A percentile compares a stretch with the other conserved stretches of the same genome.
phyloP scores from a whole-genome alignment of 257 asterid species.

The Petunia axillaris region DNA sequence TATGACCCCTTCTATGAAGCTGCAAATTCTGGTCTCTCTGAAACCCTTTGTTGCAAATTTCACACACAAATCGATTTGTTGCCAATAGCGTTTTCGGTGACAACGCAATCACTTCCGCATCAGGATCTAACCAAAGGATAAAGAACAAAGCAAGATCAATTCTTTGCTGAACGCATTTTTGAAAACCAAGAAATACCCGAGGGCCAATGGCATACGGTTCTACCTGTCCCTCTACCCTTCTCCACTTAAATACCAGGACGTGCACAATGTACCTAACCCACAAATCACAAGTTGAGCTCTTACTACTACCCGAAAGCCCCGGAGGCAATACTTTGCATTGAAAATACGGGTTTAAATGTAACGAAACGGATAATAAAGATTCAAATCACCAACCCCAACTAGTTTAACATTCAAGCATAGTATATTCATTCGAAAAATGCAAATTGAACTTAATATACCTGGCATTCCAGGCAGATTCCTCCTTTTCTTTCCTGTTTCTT shows the following conservation, averaged over 20 bases:
- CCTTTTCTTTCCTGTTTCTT: constrained; percentile 60
- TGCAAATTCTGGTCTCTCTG: constrained; percentile 91
- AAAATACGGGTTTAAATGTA: not conserved
- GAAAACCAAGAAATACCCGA: too few species aligned
- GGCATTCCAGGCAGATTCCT: constrained; percentile 96
- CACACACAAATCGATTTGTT: constrained; percentile 81
- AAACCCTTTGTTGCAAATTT: constrained; percentile 83
- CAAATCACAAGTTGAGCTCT: too few species aligned
- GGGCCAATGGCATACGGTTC: too few species aligned
- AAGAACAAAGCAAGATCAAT: not conserved
- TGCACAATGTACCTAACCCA: too few species aligned
- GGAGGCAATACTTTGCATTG: not conserved
- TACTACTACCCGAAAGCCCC: too few species aligned
- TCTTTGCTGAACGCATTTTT: not conserved
- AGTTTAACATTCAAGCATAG: not conserved
- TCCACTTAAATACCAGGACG: too few species aligned
- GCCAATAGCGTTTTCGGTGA: constrained; percentile 77
- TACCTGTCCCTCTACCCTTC: too few species aligned
- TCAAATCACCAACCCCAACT: not conserved
- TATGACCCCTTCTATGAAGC: constrained; percentile 87
- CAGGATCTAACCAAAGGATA: constrained; percentile 59
- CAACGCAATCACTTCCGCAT: constrained; percentile 77
- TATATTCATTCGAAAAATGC: not conserved
- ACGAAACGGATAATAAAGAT: not conserved
- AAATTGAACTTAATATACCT: constrained; percentile 42